Base-by-base conservation (phyloP, 257 asterid genomes). In the Solanum chilense region DNA sequence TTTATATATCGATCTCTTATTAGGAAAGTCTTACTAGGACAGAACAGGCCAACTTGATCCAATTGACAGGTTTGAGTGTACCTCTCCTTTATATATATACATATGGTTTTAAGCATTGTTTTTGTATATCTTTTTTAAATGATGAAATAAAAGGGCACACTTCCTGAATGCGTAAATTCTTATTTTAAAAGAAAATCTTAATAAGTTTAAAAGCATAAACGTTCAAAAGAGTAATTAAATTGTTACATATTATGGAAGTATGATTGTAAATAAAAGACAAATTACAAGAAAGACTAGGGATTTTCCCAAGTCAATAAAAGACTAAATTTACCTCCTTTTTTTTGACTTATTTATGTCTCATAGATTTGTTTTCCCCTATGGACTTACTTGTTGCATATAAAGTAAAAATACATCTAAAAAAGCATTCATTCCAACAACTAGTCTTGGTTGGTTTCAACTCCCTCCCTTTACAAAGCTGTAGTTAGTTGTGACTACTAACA, bases 31-130 rank as follows among this genome's bases (percentile, higher is more conserved):
- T 7, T 18, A 18, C n/a, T 7, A 56, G 64, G 64, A 23, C 64
- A 10, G n/a, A 56, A 56, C 64, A 0, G 11, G 64, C n/a, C 10
- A 18, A 56, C n/a, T 7, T 56, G n/a, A 52, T 23, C 62, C n/a
- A 52, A 6, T 52, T 52, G n/a, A 52, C 21, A 52, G 62, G 62
- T 95, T 94, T 93, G 93, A 92, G 97, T 94, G 35, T 94, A 58
- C 20, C 74, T 66, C 66, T 58, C 66, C 66, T 58, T 9, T 9
- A 42, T 9, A 42, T 9, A 42, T 41, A 52, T 66, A 14, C 25
- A 25, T 31, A 25, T 27, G 33, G 21, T 13, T 68, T 68, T 68
- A 68, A 27, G 8, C 20, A 12, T 15, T 68, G 11, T 68, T 68
- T 58, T 58, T 58, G 5, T 9, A 41, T 6, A 41, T 9, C 12